Conservation (phyloP, 345 rosid genomes). For the Draba incana region DNA sequence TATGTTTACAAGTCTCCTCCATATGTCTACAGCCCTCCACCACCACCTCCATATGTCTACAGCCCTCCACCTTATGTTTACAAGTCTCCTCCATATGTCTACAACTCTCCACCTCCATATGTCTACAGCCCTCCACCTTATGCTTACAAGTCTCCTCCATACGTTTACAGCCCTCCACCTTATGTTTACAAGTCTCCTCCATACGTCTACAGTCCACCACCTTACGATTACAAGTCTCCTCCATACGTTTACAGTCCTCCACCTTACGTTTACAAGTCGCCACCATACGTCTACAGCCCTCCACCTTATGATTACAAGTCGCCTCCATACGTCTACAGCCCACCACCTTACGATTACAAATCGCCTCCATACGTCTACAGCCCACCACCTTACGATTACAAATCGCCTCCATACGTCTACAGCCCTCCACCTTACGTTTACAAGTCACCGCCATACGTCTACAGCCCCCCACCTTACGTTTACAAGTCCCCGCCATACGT, state of each 20-base stretch:
- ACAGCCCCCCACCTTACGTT: not conserved
- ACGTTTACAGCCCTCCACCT: not conserved
- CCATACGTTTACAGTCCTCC: not conserved
- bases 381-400: not conserved
- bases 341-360: not conserved
- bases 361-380: not conserved
- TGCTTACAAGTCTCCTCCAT: not conserved
- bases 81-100: not conserved
- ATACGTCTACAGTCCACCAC: not conserved
- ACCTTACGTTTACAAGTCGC: not conserved
- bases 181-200: not conserved
- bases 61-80: not conserved
- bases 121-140: not conserved
- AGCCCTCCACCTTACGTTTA: not conserved
- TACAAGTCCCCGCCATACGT: no score
- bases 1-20: not conserved
- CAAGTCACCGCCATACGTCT: not conserved
- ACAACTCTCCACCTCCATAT: not conserved
- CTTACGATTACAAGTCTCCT: not conserved
- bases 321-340: not conserved
- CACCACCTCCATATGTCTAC: not conserved
- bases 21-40: no score
- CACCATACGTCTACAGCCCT: not conserved
- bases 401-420: not conserved
- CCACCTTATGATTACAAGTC: not conserved